phyloP scores from a whole-genome alignment of 1,284 basidiomycete species.

The Irpex sp. region DNA sequence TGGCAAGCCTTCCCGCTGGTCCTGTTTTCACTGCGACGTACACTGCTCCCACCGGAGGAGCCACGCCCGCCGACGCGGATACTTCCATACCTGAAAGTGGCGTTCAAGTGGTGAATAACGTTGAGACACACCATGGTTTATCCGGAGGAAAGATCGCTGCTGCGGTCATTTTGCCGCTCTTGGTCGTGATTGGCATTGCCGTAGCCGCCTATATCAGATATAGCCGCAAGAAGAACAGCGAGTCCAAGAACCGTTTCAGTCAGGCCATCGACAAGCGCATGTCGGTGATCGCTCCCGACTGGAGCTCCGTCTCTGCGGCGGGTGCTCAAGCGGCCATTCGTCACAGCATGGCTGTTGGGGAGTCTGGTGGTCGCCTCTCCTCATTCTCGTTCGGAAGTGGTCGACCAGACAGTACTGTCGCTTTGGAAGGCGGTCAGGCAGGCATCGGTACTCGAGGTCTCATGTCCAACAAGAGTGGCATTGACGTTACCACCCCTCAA shows the following conservation, averaged over 20 bases:
- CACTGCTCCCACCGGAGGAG: constrained; percentile 40
- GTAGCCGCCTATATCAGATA: constrained; percentile 14
- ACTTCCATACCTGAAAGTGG: constrained; percentile 12
- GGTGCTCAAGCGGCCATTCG: constrained; percentile 74
- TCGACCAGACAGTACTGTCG: constrained; percentile 46
- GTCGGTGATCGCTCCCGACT: constrained; percentile 74
- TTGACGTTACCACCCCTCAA: constrained; percentile 27
- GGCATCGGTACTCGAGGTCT: constrained; percentile 39
- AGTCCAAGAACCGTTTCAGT: constrained; percentile 13
- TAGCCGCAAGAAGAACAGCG: constrained; percentile 11
- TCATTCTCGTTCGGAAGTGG: constrained; percentile 55
- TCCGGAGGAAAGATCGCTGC: constrained; percentile 51
- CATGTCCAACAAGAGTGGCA: constrained; percentile 19
- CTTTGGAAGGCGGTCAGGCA: constrained; percentile 42
- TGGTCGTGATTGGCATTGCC: constrained; percentile 13
- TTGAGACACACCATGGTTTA: constrained; percentile 21
- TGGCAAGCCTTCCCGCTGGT: constrained; percentile 58
- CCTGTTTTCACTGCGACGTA: constrained; percentile 74
- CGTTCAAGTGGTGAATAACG: constrained; percentile 31
- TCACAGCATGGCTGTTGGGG: constrained; percentile 55
- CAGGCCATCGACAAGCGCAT: constrained; percentile 73
- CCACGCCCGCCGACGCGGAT: constrained; percentile 11
- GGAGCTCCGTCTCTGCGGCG: constrained; percentile 70
- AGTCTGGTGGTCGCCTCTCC: constrained; percentile 39
- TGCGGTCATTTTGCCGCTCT: constrained; percentile 16